Conservation (phyloP, 495 filamentous ascomycete species). For the Penicillium cosmopolitanum region DNA sequence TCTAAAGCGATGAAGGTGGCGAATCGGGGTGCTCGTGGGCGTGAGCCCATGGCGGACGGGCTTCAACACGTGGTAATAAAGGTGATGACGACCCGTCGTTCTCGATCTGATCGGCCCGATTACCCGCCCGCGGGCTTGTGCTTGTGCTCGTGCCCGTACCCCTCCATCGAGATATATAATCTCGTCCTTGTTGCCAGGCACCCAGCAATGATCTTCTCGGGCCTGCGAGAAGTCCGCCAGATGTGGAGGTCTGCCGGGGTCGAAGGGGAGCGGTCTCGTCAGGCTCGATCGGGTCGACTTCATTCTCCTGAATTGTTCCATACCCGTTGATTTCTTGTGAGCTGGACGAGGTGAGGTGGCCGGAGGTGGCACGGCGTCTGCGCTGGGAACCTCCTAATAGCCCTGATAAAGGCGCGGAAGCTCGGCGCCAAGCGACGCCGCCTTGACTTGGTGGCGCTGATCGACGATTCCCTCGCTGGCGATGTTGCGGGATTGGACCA, state of each 20-base stretch:
- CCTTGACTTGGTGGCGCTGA: constrained; percentile 13
- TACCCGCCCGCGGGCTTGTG: constrained; percentile 25
- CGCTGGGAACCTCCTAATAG: constrained; percentile 25
- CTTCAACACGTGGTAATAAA: constrained; percentile 21
- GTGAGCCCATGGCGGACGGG: constrained; percentile 5
- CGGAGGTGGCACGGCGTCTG: constrained; percentile 19
- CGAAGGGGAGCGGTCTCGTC: neutral
- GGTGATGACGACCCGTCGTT: constrained; percentile 21
- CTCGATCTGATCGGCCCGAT: constrained; percentile 4
- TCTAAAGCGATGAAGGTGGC: neutral
- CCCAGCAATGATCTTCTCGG: constrained; percentile 34
- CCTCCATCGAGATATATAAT: constrained; percentile 32
- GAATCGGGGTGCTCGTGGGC: neutral
- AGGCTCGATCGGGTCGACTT: constrained; percentile 1
- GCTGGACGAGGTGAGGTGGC: constrained; percentile 5
- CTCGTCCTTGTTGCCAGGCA: constrained; percentile 35
- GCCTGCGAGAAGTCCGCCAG: constrained; percentile 32
- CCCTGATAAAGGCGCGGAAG: constrained; percentile 33
- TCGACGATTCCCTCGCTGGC: constrained; percentile 30
- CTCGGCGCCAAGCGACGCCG: constrained; percentile 25
- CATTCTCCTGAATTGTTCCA: constrained; percentile 34
- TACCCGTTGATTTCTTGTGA: constrained; percentile 24
- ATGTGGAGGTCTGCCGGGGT: neutral
- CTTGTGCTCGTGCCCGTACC: too few species aligned
- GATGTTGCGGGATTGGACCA: constrained; percentile 29